These are phyloP conservation scores for Gossypium thurberi DNA, from an alignment of 345 rosid species.

Conservation along the genomic window DNA sequence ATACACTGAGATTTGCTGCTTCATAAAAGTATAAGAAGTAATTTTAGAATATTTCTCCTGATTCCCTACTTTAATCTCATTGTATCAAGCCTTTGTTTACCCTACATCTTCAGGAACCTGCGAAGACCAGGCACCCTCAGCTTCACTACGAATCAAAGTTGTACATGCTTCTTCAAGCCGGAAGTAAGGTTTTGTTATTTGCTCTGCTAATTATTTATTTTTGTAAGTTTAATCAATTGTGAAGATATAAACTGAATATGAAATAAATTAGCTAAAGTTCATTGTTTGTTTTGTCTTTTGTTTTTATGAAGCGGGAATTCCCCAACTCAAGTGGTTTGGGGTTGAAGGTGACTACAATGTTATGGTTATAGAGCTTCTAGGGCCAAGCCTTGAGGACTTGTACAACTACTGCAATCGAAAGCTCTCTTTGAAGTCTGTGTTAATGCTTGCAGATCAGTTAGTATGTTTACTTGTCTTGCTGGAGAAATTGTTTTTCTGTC, in stretches of 20 bases:
- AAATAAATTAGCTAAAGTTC: conserved; percentile 1
- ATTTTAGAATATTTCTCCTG: not conserved
- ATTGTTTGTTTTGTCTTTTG: not conserved
- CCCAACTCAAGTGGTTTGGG: conserved; percentile 59
- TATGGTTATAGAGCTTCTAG: conserved; percentile 59
- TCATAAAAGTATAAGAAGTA: not conserved
- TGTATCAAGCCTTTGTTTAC: not conserved
- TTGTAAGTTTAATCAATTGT: not conserved
- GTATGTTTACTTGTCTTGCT: conserved; percentile 21
- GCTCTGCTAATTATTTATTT: not conserved
- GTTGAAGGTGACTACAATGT: conserved; percentile 56
- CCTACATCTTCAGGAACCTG: conserved; percentile 19
- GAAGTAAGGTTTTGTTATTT: conserved; percentile 27
- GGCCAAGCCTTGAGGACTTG: conserved; percentile 65
- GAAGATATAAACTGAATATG: not conserved
- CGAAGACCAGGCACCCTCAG: conserved; percentile 33
- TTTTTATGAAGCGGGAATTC: conserved; percentile 43
- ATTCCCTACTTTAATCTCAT: not conserved
- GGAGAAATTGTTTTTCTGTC: not conserved
- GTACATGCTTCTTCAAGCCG: conserved; percentile 31
- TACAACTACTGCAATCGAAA: conserved; percentile 56
- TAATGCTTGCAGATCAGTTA: conserved; percentile 70
- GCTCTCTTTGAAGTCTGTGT: conserved; percentile 52
- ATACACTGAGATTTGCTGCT: not conserved
- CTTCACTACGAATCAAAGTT: conserved; percentile 28